Evolutionary conservation across 495 filamentous ascomycete genomes (phyloP), one percentile per base, ranked within the genome.

Genomic region (Xylaria cubensis): DNA sequence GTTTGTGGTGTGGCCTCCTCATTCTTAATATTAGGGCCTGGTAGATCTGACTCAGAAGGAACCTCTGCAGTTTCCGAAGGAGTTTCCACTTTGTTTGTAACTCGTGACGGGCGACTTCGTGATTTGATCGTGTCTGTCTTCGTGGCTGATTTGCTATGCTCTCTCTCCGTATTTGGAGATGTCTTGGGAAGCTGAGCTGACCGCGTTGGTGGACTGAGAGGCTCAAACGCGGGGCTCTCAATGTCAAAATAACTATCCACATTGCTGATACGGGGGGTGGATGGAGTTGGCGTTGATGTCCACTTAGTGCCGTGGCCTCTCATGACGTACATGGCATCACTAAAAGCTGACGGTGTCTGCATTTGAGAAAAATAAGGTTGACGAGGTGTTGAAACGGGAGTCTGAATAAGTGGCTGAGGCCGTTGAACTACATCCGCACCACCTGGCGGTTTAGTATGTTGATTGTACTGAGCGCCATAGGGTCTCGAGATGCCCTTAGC

Each of bases 1-100:
- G 83, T 83, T 67, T 74, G 83, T 77, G 92, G 90, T 1, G 90
- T 92, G 24, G 81, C 85, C 44, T 87, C 89, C 78, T 96, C 93
- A 59, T 87, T 84, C 81, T 95, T 95, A 71, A 94, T 86, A 51
- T 80, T 85, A 64, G 85, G 79, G 5, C 80, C 81, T 3, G 78
- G 72, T 50, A 75, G 75, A 36, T 86, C 78, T 8, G 83, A 82
- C 56, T 89, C 90, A 41, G 82, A 73, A n/a, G 82, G 82, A 1
- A 84, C 77, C 42, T 88, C 88, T 67, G 86, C 88, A 42, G 86
- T 85, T 48, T 88, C 86, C 3, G 88, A 90, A 76, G 80, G 46
- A 67, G 69, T 34, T 72, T 75, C 70, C 32, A 67, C 66, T 75
- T 74, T 77, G 71, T 61, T 77, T 80, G 80, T 76, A 84, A 48